phyloP scores from a whole-genome alignment of 1,284 basidiomycete genomes.

The Ceratobasidium sp. region DNA sequence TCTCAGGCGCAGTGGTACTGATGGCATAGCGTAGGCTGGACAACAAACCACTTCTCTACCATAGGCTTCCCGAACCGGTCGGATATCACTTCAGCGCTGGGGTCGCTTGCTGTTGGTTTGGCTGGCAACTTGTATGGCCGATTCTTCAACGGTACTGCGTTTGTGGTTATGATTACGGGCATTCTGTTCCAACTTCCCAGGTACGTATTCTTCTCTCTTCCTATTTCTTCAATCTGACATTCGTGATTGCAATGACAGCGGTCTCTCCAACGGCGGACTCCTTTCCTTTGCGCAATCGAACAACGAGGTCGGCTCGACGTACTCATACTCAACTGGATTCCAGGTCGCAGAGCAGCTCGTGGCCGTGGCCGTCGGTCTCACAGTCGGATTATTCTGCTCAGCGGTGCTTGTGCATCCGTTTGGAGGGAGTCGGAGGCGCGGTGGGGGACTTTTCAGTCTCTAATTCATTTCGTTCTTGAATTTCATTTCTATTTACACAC shows the following conservation, averaged over 20 bases:
- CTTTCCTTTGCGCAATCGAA: conserved; percentile 74
- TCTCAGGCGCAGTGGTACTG: conserved; percentile 54
- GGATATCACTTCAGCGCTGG: conserved; percentile 79
- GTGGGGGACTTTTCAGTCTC: conserved; percentile 49
- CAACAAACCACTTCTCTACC: conserved; percentile 77
- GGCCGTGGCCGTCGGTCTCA: conserved; percentile 70
- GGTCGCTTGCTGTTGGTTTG: conserved; percentile 85
- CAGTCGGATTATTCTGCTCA: conserved; percentile 72
- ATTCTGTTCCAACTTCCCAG: conserved; percentile 34
- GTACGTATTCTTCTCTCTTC: neutral
- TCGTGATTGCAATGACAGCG: conserved; percentile 83
- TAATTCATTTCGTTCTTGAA: conserved; percentile 46
- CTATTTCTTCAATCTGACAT: conserved; percentile 23
- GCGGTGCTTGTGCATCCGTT: conserved; percentile 61
- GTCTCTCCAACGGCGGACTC: conserved; percentile 85
- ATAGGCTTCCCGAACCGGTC: conserved; percentile 73
- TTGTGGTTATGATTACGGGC: conserved; percentile 72
- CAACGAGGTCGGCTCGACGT: conserved; percentile 57
- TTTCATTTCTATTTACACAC: conserved; percentile 50
- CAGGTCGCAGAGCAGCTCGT: conserved; percentile 72
- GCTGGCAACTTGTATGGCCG: conserved; percentile 86
- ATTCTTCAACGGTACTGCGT: conserved; percentile 80
- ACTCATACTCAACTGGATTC: conserved; percentile 72
- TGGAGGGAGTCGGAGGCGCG: conserved; percentile 56
- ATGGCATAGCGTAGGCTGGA: conserved; percentile 81